A percentile compares a stretch with the other conserved stretches of the same genome.
These are phyloP conservation scores for Gossypium mustelinum DNA, from an alignment of 345 rosid species.

Conservation along the genomic window DNA sequence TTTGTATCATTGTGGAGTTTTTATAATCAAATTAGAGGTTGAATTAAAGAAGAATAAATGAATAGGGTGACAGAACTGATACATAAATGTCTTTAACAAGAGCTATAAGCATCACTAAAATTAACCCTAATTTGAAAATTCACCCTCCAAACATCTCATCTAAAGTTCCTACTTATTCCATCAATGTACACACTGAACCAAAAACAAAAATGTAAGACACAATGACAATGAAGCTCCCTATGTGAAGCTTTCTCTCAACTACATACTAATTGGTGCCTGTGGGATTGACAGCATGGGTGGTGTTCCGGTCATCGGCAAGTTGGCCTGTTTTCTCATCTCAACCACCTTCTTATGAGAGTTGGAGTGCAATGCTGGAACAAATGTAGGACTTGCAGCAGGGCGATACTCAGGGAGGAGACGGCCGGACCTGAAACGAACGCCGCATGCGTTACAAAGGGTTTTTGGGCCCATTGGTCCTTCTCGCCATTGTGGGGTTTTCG, in stretches of 20 bases:
- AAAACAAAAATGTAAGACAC: constrained; percentile 16
- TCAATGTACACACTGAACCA: constrained; percentile 39
- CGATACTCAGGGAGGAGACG: not conserved
- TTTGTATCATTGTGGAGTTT: not conserved
- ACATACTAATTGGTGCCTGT: constrained; percentile 26
- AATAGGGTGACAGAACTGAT: constrained; percentile 16
- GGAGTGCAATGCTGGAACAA: not conserved
- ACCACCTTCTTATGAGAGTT: not conserved
- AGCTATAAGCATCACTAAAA: not conserved
- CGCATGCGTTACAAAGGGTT: not conserved
- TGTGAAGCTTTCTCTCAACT: constrained; percentile 16
- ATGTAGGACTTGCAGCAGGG: constrained; percentile 2
- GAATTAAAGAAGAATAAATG: constrained; percentile 22
- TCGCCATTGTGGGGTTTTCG: not conserved
- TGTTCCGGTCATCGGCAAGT: constrained; percentile 8
- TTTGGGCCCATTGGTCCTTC: constrained; percentile 3
- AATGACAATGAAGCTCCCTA: constrained; percentile 24
- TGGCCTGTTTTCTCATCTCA: constrained; percentile 53
- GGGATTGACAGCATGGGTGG: constrained; percentile 9
- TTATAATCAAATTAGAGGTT: not conserved
- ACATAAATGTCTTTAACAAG: not conserved
- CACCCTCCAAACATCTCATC: constrained; percentile 23
- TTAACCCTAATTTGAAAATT: constrained; percentile 19
- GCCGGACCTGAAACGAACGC: not conserved
- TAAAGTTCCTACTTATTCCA: constrained; percentile 33